Evolutionary conservation across 2,329 filamentous ascomycete species (phyloP).

Genomic region (Trichophyton verrucosum): DNA sequence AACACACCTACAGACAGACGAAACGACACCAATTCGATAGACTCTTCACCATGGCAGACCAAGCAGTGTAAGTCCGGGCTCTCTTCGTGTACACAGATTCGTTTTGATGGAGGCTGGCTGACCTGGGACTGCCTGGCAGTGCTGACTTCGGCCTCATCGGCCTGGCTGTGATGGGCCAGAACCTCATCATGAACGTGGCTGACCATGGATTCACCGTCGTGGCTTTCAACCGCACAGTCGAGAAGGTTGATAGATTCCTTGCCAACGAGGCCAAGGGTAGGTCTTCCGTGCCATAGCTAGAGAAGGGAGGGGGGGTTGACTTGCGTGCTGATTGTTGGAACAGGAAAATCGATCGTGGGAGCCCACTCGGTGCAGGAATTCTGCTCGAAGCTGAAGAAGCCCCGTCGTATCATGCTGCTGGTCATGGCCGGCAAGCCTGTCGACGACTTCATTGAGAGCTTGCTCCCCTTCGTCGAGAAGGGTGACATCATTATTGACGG

Average conservation of each 20-base stretch:
- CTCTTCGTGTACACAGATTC: constrained; percentile 29
- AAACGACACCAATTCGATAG: constrained; percentile 10
- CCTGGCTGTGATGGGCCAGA: constrained; percentile 83
- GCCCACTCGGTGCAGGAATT: constrained; percentile 93
- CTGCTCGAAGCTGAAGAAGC: constrained; percentile 89
- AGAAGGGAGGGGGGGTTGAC: too few species aligned
- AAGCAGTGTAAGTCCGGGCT: constrained; percentile 10
- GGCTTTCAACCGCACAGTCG: constrained; percentile 96
- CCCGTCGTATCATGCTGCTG: constrained; percentile 93
- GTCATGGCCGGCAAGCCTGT: constrained; percentile 98
- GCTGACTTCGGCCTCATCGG: constrained; percentile 87
- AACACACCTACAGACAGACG: background rate
- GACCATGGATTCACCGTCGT: constrained; percentile 92
- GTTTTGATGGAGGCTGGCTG: constrained; percentile 43
- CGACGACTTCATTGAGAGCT: constrained; percentile 95
- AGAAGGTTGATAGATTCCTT: constrained; percentile 94
- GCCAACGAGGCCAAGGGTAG: constrained; percentile 74
- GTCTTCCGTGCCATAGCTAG: too few species aligned
- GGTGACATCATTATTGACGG: constrained; percentile 99
- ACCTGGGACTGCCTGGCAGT: constrained; percentile 54
- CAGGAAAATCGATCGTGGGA: constrained; percentile 84
- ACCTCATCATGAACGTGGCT: constrained; percentile 80
- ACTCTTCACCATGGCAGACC: constrained; percentile 7
- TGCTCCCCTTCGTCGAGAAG: constrained; percentile 67
- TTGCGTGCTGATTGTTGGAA: background rate